Evolutionary conservation across 139 green algal species (phyloP), one percentile per base, ranked within the genome.

Genomic region (Coelastrella sp.): DNA sequence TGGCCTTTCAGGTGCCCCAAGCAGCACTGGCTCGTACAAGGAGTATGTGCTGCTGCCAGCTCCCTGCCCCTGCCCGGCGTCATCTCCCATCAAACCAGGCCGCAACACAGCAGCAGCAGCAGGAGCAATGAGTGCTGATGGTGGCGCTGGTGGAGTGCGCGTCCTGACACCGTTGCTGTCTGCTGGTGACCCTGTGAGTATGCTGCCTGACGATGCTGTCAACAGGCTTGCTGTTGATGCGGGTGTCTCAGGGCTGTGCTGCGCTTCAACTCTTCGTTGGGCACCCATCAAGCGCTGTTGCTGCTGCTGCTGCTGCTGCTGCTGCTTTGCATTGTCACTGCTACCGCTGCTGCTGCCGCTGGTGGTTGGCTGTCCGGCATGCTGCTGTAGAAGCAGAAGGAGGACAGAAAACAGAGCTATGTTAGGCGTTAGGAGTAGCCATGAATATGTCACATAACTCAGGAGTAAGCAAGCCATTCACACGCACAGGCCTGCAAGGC

Each of bases 21-120:
- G 64, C 82, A 87, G 82, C 64, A 87, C 82, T 7, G 82, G 82
- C 32, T 87, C 82, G 78, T 87, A 87, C 64, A 87, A 23, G 0
- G 65, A 23, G 13, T 23, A 64, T 20, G 16, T 78, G 64, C 64
- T 87, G 82, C 65, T 75, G 56, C 20, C 74, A 80, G 23, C 22
- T 58, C 5, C 74, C 10, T 73, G 54, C 32, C 8, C 54, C 7
- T 66, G 2, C 23, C 32, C 32, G 32, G 32, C 32, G 32, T 47
- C 32, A 47, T 47, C 32, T 47, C 32, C 32, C 32, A 47, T 47
- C 32, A 47, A 47, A 47, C 32, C 32, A 47, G 32, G 32, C 32
- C 32, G 32, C 32, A 47, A 47, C 32, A 47, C 32, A 47, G 32
- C 32, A 47, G 32, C 32, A 47, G 32, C 32, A 47, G 32, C 32